Conservation (phyloP, 495 filamentous ascomycete genomes). For the Cenococcum geophilum region DNA sequence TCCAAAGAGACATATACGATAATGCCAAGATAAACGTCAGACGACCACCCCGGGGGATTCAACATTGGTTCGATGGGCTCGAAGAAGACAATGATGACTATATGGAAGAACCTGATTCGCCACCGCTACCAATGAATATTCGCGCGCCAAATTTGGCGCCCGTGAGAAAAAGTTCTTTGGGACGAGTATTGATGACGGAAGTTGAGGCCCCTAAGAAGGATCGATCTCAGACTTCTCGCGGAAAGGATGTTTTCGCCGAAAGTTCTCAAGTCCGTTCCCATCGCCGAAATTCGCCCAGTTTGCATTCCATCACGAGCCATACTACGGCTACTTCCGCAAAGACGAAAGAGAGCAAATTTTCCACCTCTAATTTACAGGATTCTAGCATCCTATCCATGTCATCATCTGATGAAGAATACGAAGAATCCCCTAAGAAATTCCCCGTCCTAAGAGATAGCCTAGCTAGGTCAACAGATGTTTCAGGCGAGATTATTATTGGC, state of each 20-base stretch:
- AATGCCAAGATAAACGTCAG: slow-evolving; percentile 38
- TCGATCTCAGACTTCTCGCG: slow-evolving; percentile 2
- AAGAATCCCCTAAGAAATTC: slow-evolving; percentile 32
- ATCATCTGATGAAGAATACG: slow-evolving; percentile 52
- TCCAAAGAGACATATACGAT: slow-evolving; percentile 35
- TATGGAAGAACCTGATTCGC: slow-evolving; percentile 10
- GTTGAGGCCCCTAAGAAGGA: slow-evolving; percentile 1
- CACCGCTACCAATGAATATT: slow-evolving; percentile 2
- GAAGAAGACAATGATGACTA: slow-evolving; percentile 37
- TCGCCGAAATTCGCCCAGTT: slow-evolving; percentile 22
- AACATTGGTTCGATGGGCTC: slow-evolving; percentile 43
- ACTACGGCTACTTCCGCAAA: slow-evolving; percentile 10
- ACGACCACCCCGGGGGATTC: slow-evolving; percentile 39
- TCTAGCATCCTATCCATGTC: slow-evolving; percentile 53
- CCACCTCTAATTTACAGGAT: slow-evolving; percentile 45
- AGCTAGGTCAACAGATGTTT: slow-evolving; percentile 8
- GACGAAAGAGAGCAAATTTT: slow-evolving; percentile 41
- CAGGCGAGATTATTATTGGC: slow-evolving; percentile 28
- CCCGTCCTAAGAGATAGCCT: slow-evolving; percentile 7
- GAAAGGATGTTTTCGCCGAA: neutral
- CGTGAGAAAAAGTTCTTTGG: slow-evolving; percentile 16
- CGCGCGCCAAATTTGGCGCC: slow-evolving; percentile 2
- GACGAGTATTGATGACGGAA: slow-evolving; percentile 7
- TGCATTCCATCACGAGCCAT: slow-evolving; percentile 23
- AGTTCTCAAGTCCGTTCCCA: slow-evolving; percentile 1